These are phyloP conservation scores for Lichtheimia corymbifera DNA, from an alignment of 371 early-diverging fungal genomes.

Conservation along the genomic window DNA sequence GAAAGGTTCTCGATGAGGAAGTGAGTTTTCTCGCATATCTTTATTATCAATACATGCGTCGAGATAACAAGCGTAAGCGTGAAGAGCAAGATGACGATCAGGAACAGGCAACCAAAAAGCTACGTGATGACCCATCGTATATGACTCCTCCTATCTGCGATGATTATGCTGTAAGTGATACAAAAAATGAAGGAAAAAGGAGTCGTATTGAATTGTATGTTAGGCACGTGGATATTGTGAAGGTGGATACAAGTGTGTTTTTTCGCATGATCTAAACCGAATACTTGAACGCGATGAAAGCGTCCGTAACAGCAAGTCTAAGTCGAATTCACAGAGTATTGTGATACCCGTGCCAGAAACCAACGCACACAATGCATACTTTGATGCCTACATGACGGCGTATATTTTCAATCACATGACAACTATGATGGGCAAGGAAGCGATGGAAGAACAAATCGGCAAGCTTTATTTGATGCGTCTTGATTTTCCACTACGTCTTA, in stretches of 20 bases:
- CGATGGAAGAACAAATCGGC: slow-evolving; percentile 41
- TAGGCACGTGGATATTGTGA: slow-evolving; percentile 76
- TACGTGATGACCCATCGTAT: slow-evolving; percentile 15
- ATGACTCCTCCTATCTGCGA: slow-evolving; percentile 48
- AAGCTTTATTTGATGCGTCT: slow-evolving; percentile 76
- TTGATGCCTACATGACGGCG: slow-evolving; percentile 96
- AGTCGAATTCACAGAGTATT: background rate
- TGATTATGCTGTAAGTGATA: slow-evolving; percentile 65
- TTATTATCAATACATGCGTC: slow-evolving; percentile 64
- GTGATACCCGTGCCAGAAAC: background rate
- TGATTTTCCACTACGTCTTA: slow-evolving; percentile 58
- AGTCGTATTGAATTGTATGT: background rate
- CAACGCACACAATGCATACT: slow-evolving; percentile 79
- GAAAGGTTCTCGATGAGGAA: slow-evolving; percentile 60
- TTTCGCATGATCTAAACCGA: slow-evolving; percentile 78
- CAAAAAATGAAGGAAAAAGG: background rate
- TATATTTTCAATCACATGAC: slow-evolving; percentile 71
- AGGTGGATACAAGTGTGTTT: slow-evolving; percentile 57
- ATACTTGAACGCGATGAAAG: slow-evolving; percentile 72
- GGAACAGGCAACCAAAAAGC: slow-evolving; percentile 4
- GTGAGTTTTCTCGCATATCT: slow-evolving; percentile 79
- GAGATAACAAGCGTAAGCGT: background rate
- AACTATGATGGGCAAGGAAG: slow-evolving; percentile 12
- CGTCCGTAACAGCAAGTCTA: slow-evolving; percentile 2
- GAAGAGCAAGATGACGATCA: background rate